phyloP scores from a whole-genome alignment of 441 rosid species.

The California macrophylla region DNA sequence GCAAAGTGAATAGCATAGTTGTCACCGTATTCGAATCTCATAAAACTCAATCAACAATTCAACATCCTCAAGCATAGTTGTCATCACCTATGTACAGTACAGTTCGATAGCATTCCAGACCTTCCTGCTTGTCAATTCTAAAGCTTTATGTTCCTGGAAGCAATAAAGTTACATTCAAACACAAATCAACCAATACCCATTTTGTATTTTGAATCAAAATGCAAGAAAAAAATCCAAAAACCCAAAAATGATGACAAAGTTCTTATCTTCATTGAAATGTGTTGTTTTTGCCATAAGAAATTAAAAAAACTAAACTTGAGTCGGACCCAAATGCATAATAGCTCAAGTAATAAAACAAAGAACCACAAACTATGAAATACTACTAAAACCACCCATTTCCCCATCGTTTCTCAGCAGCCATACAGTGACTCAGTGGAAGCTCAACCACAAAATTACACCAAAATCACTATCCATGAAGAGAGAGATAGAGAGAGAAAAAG shows the following conservation, averaged over 20 bases:
- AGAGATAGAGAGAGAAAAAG: neutral
- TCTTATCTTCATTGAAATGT: neutral
- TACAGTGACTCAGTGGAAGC: conserved; percentile 5
- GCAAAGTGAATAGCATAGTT: no score
- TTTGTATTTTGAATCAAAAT: neutral
- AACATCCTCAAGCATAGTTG: neutral
- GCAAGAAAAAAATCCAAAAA: neutral
- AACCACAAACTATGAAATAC: neutral
- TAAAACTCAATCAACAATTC: no score
- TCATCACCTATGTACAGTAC: neutral
- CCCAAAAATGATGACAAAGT: neutral
- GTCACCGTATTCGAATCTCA: no score
- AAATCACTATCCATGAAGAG: neutral
- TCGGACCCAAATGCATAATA: neutral
- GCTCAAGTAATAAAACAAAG: neutral
- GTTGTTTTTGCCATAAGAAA: neutral
- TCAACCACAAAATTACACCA: neutral
- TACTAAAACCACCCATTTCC: neutral
- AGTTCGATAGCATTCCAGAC: neutral
- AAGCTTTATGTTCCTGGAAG: neutral
- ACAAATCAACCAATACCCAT: neutral
- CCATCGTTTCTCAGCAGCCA: conserved; percentile 5
- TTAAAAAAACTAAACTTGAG: neutral
- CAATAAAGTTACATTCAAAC: neutral
- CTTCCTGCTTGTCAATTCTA: neutral